A percentile compares a stretch with the other conserved stretches of the same genome.
phyloP scores from a whole-genome alignment of 441 rosid species.

The Gossypium gossypioides region DNA sequence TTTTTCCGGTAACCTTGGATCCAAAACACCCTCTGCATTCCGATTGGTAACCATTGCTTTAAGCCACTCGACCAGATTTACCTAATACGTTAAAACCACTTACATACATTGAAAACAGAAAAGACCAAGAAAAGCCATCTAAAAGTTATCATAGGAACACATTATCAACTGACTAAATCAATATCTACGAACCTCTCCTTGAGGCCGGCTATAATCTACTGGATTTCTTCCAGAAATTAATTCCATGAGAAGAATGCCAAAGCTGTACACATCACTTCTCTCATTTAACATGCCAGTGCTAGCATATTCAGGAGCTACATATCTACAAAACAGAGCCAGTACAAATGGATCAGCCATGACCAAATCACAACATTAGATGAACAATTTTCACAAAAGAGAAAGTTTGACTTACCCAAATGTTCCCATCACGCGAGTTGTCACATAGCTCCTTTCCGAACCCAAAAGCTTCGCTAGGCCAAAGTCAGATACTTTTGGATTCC shows the following conservation, averaged over 20 bases:
- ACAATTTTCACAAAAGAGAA: slow-evolving; percentile 6
- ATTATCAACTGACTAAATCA: not conserved
- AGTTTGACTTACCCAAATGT: slow-evolving; percentile 58
- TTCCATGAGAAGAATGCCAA: slow-evolving; percentile 87
- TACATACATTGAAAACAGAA: not conserved
- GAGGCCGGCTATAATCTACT: slow-evolving; percentile 73
- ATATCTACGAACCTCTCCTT: slow-evolving; percentile 49
- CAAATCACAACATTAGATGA: not conserved
- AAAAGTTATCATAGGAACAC: not conserved
- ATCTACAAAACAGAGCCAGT: slow-evolving; percentile 30
- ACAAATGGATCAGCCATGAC: not conserved
- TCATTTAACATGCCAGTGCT: slow-evolving; percentile 92
- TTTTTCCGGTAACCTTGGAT: slow-evolving; percentile 63
- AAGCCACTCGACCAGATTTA: slow-evolving; percentile 81
- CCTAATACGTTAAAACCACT: slow-evolving; percentile 28
- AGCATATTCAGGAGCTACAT: slow-evolving; percentile 92
- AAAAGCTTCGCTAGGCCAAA: slow-evolving; percentile 88
- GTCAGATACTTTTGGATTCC: slow-evolving; percentile 85
- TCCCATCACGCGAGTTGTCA: slow-evolving; percentile 92
- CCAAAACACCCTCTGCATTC: slow-evolving; percentile 65
- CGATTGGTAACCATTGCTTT: slow-evolving; percentile 69
- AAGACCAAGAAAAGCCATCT: not conserved
- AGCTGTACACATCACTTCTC: slow-evolving; percentile 81
- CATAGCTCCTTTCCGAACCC: slow-evolving; percentile 65
- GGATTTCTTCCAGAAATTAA: slow-evolving; percentile 79